Base-by-base conservation (phyloP, 768 basidiomycete species). In the Serendipita sp. region DNA sequence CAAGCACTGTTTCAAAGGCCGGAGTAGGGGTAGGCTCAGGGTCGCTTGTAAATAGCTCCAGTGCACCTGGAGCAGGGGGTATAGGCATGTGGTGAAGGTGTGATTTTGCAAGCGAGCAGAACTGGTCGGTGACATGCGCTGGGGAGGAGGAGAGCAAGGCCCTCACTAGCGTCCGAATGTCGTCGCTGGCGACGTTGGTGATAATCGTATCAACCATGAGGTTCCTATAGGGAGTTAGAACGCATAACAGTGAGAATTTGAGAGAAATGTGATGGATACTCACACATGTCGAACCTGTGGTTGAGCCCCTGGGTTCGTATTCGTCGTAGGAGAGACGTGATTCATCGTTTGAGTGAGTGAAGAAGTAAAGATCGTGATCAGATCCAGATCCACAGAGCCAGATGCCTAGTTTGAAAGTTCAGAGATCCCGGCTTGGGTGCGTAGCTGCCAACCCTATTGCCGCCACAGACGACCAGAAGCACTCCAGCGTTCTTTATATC, bases 311-410 rank as follows among this genome's bases (percentile, higher is more conserved):
- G 58, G n/a, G 58, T 41, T 10, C n/a, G 58, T 35, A 41, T 13
- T 34, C 18, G 38, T 34, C 46, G 53, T 75, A 75, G 75, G 75
- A 28, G 56, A 32, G 56, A 60, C 37, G 37, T 60, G 56, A 60
- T 60, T 60, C 56, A 60, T 60, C 4, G 8, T 60, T 34, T 34
- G 32, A 24, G 48, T 8, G 48, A 53, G 48, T 53, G 48, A 53
- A 24, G 18, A 53, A 53, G 16, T 18, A 41, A 41, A 51, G n/a
- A 51, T 51, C 48, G 18, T 51, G 48, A 51, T 51, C 48, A 51
- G 48, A 51, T 18, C 30, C 18, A 51, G 30, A 51, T 51, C 48
- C 30, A 51, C n/a, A 18, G n/a, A 32, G 48, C 48, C 48, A 51
- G 30, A 51, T n/a, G 48, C 5, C 48, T 41, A 13, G 41, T 41